Evolutionary conservation across 371 early-diverging fungal species (phyloP).

Genomic region (Dentiscutata heterogama): DNA sequence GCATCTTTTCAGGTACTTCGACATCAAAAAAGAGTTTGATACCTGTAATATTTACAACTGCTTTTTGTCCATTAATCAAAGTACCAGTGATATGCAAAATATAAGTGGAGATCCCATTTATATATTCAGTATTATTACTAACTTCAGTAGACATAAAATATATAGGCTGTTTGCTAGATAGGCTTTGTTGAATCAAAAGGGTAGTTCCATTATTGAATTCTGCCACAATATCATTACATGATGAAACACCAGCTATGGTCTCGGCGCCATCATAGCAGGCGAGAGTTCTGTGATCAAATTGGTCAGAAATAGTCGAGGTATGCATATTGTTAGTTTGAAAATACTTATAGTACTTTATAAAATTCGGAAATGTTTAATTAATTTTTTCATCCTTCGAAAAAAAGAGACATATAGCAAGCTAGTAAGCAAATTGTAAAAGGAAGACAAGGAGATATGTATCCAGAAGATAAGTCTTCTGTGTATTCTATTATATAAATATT

Average conservation of each 20-base stretch:
- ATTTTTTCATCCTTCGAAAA: neutral
- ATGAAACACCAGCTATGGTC: neutral
- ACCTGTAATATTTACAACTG: slow-evolving; percentile 20
- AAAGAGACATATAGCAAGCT: neutral
- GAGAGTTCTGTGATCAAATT: neutral
- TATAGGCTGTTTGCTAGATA: slow-evolving; percentile 13
- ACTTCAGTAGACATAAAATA: slow-evolving; percentile 26
- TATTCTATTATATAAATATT: too few species aligned
- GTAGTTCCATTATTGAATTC: too few species aligned
- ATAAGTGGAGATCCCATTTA: too few species aligned
- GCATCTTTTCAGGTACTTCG: neutral
- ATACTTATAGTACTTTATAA: neutral
- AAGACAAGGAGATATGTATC: too few species aligned
- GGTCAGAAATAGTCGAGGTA: slow-evolving; percentile 1
- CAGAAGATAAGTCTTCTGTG: too few species aligned
- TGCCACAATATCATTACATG: too few species aligned
- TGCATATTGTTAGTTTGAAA: neutral
- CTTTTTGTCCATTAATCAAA: slow-evolving; percentile 36
- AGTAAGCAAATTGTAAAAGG: too few species aligned
- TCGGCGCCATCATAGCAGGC: neutral
- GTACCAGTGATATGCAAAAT: neutral
- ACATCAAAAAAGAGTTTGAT: slow-evolving; percentile 34
- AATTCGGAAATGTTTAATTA: slow-evolving; percentile 16
- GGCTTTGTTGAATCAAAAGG: slow-evolving; percentile 5
- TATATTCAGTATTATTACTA: neutral